Percentiles rank a stretch among this genome's conserved stretches.
These are phyloP conservation scores for Cryptococcus neoformans DNA, from an alignment of 1,284 basidiomycete genomes.

Conservation along the genomic window DNA sequence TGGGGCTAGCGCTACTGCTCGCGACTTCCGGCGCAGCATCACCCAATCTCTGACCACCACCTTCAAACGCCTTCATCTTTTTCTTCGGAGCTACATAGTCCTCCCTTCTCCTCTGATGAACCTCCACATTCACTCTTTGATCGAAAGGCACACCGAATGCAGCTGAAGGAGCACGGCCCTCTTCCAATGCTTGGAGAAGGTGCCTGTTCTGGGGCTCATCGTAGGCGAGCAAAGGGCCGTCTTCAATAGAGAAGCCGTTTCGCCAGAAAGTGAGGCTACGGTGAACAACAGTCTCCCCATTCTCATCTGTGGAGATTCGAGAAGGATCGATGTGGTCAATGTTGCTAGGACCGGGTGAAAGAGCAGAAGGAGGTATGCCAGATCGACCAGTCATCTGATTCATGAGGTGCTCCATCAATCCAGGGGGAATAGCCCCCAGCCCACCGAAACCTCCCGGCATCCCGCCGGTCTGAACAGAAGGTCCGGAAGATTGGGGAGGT, in stretches of 20 bases:
- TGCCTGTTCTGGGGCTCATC: constrained; percentile 74
- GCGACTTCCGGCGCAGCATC: constrained; percentile 55
- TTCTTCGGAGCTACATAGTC: constrained; percentile 60
- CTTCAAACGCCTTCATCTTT: constrained; percentile 60
- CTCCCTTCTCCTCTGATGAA: constrained; percentile 70
- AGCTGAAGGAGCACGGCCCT: constrained; percentile 74
- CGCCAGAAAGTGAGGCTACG: constrained; percentile 90
- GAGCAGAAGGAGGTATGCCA: not conserved
- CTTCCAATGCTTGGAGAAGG: constrained; percentile 72
- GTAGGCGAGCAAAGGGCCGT: constrained; percentile 80
- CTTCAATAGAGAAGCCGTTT: constrained; percentile 90
- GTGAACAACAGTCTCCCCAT: constrained; percentile 61
- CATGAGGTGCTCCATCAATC: constrained; percentile 9
- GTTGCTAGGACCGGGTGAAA: not conserved
- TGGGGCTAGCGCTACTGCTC: constrained; percentile 38
- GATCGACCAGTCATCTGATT: not conserved
- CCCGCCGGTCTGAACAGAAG: not conserved
- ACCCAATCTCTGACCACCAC: constrained; percentile 80
- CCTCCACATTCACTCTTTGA: constrained; percentile 82
- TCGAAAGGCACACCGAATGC: constrained; percentile 73
- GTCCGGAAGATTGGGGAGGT: constrained; percentile 40
- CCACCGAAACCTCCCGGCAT: not conserved
- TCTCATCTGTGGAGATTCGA: constrained; percentile 31
- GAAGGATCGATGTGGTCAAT: not conserved
- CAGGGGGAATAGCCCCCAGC: constrained; percentile 8